phyloP scores from a whole-genome alignment of 768 basidiomycete species.

The Pluteus cervinus region DNA sequence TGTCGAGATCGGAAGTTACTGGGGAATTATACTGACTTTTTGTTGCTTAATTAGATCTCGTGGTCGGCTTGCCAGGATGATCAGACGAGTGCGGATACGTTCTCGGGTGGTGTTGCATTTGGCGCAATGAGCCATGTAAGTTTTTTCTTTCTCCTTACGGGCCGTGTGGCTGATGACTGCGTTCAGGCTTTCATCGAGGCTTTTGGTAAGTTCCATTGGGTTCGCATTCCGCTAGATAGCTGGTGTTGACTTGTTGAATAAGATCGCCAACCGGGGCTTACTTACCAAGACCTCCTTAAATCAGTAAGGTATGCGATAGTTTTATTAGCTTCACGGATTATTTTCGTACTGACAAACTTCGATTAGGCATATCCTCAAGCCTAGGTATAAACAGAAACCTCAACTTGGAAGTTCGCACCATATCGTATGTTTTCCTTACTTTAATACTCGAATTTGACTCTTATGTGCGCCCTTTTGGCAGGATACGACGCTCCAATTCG shows the following conservation, averaged over 20 bases:
- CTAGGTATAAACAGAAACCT: conserved; percentile 29
- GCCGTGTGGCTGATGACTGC: background rate
- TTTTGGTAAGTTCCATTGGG: conserved; percentile 28
- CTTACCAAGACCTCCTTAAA: conserved; percentile 57
- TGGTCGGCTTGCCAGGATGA: conserved; percentile 69
- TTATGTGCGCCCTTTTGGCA: conserved; percentile 11
- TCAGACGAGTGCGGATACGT: conserved; percentile 70
- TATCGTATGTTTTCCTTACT: background rate
- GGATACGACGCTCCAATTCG: conserved; percentile 30
- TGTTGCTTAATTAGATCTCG: conserved; percentile 41
- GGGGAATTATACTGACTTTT: background rate
- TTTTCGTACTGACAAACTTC: background rate
- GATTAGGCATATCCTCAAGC: conserved; percentile 45
- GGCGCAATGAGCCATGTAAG: conserved; percentile 79
- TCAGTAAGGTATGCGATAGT: conserved; percentile 39
- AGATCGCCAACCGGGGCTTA: conserved; percentile 49
- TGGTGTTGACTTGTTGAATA: conserved; percentile 4
- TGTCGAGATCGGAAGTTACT: background rate
- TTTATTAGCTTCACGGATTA: background rate
- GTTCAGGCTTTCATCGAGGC: conserved; percentile 55
- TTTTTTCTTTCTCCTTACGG: conserved; percentile 6
- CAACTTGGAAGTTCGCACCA: conserved; percentile 5
- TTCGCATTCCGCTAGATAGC: background rate
- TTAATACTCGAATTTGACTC: background rate
- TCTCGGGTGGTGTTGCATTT: conserved; percentile 54